These are phyloP conservation scores for Nasturtium officinale DNA, from an alignment of 345 rosid species.

Conservation along the genomic window DNA sequence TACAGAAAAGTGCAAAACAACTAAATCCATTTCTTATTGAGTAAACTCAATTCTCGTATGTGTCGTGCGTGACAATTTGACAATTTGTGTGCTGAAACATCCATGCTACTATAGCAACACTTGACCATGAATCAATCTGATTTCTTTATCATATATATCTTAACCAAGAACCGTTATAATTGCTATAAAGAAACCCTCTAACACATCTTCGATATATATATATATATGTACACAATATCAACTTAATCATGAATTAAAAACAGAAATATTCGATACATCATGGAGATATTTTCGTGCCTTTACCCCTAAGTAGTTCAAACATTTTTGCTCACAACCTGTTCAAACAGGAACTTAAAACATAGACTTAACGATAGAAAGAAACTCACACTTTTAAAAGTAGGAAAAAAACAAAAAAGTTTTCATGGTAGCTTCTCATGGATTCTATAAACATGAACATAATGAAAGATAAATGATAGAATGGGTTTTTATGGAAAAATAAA, in stretches of 20 bases:
- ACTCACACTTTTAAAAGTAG: constrained; percentile 1
- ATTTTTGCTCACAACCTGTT: constrained; percentile 1
- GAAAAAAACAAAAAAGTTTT: constrained; percentile 15
- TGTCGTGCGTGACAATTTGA: neutral
- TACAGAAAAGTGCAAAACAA: neutral
- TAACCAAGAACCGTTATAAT: neutral
- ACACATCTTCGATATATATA: neutral
- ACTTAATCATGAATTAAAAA: neutral
- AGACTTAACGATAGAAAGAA: neutral
- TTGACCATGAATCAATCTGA: too few species aligned
- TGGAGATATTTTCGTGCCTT: neutral
- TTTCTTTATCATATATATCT: neutral
- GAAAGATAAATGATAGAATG: constrained; percentile 26
- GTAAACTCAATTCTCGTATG: neutral
- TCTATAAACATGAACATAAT: constrained; percentile 37
- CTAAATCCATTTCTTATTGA: neutral
- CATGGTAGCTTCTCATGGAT: constrained; percentile 35
- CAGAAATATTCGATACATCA: constrained; percentile 22
- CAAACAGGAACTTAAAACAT: constrained; percentile 12
- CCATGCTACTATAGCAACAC: neutral
- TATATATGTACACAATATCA: neutral
- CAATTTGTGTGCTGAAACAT: neutral
- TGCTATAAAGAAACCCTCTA: neutral
- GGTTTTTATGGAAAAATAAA: neutral
- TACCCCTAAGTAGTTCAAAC: constrained; percentile 10